Base-by-base conservation (phyloP, 1,284 basidiomycete species). In the Takashimella koratensis region DNA sequence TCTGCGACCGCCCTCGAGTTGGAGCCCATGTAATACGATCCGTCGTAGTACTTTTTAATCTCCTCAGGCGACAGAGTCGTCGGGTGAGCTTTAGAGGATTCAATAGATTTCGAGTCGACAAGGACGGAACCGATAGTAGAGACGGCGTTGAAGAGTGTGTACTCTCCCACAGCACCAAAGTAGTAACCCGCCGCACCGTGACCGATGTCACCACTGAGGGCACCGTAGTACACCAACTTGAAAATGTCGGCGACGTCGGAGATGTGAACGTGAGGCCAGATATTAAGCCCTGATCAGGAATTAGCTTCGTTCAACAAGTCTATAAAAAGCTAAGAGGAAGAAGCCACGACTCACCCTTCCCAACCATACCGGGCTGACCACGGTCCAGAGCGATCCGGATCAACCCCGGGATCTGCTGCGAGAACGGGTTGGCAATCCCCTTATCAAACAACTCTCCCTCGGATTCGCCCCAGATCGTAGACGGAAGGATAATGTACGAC, bases 1-100 rank as follows among this genome's bases (percentile, higher is more conserved):
- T 78, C 81, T 2, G 78, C 79, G 22, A 71, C 74, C 56, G 77
- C 79, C 26, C 81, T 79, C 13, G 82, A 80, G 68, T 85, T 84
- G 1, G 78, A 70, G 5, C 83, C 84, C 22, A 82, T 70, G 56
- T 77, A 79, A 12, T 62, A 53, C 0, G 75, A 62, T 3, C 70
- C 73, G 26, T 53, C 56, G 45, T 62, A 73, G 59, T 73, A 74
- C 59, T 73, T 74, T 30, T 73, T 47, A 5, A 76, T 56, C 57
- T 76, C 74, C 21, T 66, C 69, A 20, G 63, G 44, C 10, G 63
- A 63, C 50, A 73, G 67, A 3, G 67, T 53, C 6, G 59, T 66
- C 6, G 73, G 67, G 25, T 65, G 60, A 27, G 71, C 58, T 12
- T 59, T 48, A 3, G 62, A 53, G 3, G 55, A 47, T 2, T 43